Percentiles rank a stretch among this genome's conserved stretches.
These are phyloP conservation scores for Capronia coronata DNA, from an alignment of 2,329 filamentous ascomycete species.

Conservation along the genomic window DNA sequence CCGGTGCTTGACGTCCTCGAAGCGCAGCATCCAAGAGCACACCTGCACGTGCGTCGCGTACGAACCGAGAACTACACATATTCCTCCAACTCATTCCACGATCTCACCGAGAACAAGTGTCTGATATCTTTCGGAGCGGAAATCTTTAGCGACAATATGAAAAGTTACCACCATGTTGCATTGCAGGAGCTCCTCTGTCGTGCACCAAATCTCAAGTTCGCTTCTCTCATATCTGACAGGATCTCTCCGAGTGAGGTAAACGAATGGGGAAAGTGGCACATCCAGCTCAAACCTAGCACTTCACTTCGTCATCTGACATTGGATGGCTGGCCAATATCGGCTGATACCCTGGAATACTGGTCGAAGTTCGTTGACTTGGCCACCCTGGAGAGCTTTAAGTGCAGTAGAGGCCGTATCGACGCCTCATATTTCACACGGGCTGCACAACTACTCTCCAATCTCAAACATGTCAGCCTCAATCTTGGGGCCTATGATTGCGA, in stretches of 20 bases:
- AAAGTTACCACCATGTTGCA: constrained; percentile 1
- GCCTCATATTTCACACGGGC: constrained; percentile 17
- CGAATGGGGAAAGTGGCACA: not conserved
- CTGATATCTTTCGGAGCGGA: not conserved
- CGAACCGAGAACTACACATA: not conserved
- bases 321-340: constrained; percentile 18
- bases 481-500: not conserved
- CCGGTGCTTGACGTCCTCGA: constrained; percentile 11
- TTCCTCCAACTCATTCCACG: not conserved
- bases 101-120: not conserved
- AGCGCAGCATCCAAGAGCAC: constrained; percentile 15
- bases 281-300: not conserved
- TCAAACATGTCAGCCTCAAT: constrained; percentile 22
- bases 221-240: constrained; percentile 2
- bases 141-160: not conserved
- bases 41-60: constrained; percentile 12
- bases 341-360: constrained; percentile 15
- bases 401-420: constrained; percentile 11
- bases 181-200: constrained; percentile 12
- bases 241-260: not conserved
- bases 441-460: constrained; percentile 8
- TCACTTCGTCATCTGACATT: constrained; percentile 18
- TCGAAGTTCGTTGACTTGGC: constrained; percentile 13
- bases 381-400: constrained; percentile 17
- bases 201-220: constrained; percentile 17